Evolutionary conservation across 225 moss, liverwort and hornwort species (phyloP), one percentile per base, ranked within the genome.

Genomic region (Sphagnum tenellum): DNA sequence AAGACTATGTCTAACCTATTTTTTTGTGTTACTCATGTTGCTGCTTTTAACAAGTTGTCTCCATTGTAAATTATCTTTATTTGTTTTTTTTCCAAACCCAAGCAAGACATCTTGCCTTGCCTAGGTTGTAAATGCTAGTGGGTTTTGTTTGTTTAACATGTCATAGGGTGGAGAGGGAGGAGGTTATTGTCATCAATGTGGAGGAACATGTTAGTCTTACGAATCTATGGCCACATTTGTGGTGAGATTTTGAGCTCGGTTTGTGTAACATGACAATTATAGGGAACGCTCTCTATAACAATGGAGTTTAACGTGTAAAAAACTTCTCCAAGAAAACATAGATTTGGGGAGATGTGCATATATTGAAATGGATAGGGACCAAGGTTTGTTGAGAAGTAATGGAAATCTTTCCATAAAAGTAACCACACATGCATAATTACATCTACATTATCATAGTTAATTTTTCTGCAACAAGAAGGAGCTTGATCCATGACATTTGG

Each of bases 161-260:
- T 89, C 82, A 88, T 74, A 89, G 94, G 79, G 81, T 79, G 88
- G 94, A 95, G 71, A 88, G 88, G 86, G 94, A 92, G 91, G 94
- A 95, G 84, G 91, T 95, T 85, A 86, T 88, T 88, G 79, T 95
- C 94, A 89, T 95, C 91, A 89, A 86, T 75, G 89, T 85, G 92
- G 94, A 95, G 84, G 94, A 95, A 95, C 94, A 95, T 91, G 94
- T 95, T 95, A 95, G 94, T 95, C 84, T 74, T 90, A 81, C 89
- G 94, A 83, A 86, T 89, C 78, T 91, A 82, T 82, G 86, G 88
- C 82, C n/a, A n/a, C n/a, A 91, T 80, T 77, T 94, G 78, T 64
- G 64, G 81, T 91, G 79, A 89, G 79, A 84, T 79, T 88, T 88
- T 75, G 68, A 78, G 80, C 88, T 83, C 84, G 86, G 82, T 95